Conservation (phyloP, 2,329 filamentous ascomycete genomes). For the Hawksworthiomyces lignivorus region DNA sequence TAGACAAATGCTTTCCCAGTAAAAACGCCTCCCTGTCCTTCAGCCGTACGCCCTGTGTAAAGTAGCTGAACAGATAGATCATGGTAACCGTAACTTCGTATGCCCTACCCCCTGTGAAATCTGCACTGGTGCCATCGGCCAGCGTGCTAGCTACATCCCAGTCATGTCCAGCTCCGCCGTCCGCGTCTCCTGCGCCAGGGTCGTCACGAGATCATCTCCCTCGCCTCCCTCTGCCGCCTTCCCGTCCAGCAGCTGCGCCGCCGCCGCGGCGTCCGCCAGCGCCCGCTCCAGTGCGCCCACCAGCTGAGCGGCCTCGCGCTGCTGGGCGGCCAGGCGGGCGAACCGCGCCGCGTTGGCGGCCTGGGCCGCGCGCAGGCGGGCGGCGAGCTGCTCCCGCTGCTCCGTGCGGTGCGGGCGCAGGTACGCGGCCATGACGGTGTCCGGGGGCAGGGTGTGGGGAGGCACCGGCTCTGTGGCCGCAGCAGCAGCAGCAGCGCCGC, state of each 20-base stretch:
- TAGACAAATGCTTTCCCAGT: no score
- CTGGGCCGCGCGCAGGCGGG: constrained; percentile 48
- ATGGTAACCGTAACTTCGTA: no score
- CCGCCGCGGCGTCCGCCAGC: constrained; percentile 46
- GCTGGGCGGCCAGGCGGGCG: constrained; percentile 44
- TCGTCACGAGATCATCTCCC: constrained; percentile 33
- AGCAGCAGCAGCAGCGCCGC: no score
- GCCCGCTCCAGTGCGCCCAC: constrained; percentile 41
- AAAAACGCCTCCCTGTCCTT: no score
- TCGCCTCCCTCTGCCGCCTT: no score
- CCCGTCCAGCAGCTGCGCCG: constrained; percentile 41
- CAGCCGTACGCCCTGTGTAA: no score
- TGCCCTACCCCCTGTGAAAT: no score
- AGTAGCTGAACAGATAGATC: not conserved
- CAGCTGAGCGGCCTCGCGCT: constrained; percentile 45
- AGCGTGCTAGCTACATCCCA: no score
- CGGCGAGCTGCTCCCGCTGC: constrained; percentile 50
- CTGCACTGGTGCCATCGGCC: no score
- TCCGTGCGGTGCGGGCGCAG: constrained; percentile 43
- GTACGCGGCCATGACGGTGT: constrained; percentile 46
- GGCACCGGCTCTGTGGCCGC: constrained; percentile 14
- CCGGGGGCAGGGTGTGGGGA: constrained; percentile 49
- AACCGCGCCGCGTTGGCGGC: constrained; percentile 48
- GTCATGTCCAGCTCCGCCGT: constrained; percentile 34
- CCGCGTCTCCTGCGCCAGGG: constrained; percentile 43